phyloP scores from a whole-genome alignment of 83 land plant species.

The Picea mariana region DNA sequence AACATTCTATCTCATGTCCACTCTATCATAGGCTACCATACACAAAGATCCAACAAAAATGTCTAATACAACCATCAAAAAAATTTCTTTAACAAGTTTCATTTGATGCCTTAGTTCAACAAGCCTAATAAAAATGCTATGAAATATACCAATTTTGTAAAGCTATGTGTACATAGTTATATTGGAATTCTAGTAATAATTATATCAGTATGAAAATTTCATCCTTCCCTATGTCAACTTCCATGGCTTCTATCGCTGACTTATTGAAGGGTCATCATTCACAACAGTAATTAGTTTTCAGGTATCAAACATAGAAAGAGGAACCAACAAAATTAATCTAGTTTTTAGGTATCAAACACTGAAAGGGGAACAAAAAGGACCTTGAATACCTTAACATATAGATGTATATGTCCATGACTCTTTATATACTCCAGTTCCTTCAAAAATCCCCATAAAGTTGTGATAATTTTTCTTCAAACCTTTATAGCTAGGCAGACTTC shows the following conservation, averaged over 20 bases:
- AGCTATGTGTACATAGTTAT: background rate
- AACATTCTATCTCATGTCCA: no score
- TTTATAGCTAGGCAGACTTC: slow-evolving; percentile 77
- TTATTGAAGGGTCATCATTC: slow-evolving; percentile 12
- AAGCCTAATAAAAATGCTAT: background rate
- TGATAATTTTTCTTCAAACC: slow-evolving; percentile 59
- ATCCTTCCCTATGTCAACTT: slow-evolving; percentile 4
- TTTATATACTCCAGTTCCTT: no score
- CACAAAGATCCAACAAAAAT: slow-evolving; percentile 4
- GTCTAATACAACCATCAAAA: background rate
- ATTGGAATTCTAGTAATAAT: background rate
- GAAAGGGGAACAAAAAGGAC: background rate
- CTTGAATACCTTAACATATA: no score
- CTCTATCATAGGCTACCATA: background rate
- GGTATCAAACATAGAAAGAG: no score
- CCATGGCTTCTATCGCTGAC: background rate
- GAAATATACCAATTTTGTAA: background rate
- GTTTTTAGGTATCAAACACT: background rate
- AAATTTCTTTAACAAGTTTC: background rate
- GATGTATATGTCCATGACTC: no score
- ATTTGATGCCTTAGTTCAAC: background rate
- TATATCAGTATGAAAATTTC: background rate
- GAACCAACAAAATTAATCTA: slow-evolving; percentile 2
- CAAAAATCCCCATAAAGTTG: no score
- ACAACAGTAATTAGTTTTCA: background rate